These are phyloP conservation scores for Globisporangium emineosum DNA, from an alignment of 352 stramenopile species.

Conservation along the genomic window DNA sequence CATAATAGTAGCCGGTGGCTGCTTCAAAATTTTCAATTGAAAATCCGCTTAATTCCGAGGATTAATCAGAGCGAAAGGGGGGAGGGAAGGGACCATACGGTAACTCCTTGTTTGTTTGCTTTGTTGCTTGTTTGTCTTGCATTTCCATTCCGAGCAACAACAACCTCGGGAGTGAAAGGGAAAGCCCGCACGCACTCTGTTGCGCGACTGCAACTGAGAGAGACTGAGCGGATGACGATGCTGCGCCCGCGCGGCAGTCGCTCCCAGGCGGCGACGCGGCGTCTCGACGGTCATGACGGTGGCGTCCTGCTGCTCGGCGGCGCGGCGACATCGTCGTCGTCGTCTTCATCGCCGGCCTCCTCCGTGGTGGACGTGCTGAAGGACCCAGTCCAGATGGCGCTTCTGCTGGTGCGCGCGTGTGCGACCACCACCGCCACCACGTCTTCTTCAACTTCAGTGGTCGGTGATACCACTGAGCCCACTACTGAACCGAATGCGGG, in stretches of 20 bases:
- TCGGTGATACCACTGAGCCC: not conserved
- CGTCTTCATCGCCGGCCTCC: not conserved
- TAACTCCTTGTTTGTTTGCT: not conserved
- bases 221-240: not conserved
- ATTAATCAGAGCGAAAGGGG: conserved; percentile 16
- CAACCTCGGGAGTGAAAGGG: not conserved
- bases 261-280: conserved; percentile 3
- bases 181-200: not conserved
- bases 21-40: not conserved
- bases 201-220: not conserved
- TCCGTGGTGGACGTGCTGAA: conserved; percentile 23
- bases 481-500: conserved; percentile 12
- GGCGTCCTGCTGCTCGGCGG: not conserved
- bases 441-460: conserved; percentile 13
- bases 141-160: not conserved
- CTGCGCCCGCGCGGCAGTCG: not conserved
- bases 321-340: not conserved
- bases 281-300: not conserved
- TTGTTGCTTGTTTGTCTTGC: not conserved
- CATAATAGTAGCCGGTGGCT: not conserved
- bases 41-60: conserved; percentile 8
- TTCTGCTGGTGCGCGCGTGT: conserved; percentile 44
- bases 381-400: conserved; percentile 41
- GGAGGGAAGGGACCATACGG: conserved; percentile 7
- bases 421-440: not conserved